Conservation (phyloP, 306 rosid genomes). For the Quercus engelmannii region DNA sequence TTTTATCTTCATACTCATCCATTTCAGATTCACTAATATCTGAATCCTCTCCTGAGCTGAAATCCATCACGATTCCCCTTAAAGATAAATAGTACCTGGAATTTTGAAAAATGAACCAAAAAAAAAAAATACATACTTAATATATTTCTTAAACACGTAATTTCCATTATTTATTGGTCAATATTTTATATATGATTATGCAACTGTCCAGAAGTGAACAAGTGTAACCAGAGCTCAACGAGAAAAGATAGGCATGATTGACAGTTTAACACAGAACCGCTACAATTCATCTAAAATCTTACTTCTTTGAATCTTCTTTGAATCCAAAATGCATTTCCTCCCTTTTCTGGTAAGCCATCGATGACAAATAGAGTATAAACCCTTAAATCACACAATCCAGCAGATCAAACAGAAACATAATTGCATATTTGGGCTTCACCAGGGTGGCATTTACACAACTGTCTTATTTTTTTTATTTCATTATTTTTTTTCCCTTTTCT, state of each 20-base stretch:
- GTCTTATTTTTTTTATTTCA: neutral
- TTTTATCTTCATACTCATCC: constrained; percentile 49
- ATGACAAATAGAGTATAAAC: neutral
- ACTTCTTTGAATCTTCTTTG: neutral
- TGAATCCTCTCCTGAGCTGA: constrained; percentile 45
- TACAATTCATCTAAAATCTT: neutral
- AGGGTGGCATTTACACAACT: neutral
- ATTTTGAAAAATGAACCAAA: neutral
- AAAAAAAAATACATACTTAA: neutral
- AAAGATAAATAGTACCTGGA: constrained; percentile 34
- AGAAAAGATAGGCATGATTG: neutral
- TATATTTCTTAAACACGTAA: neutral
- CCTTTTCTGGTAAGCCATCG: neutral
- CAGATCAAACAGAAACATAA: neutral
- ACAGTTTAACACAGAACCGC: neutral
- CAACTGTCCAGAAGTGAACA: neutral
- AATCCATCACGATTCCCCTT: constrained; percentile 39
- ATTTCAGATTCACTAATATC: constrained; percentile 57
- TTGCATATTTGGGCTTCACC: neutral
- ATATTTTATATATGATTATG: neutral
- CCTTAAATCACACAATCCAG: neutral
- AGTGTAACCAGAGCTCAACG: neutral
- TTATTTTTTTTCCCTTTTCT: neutral
- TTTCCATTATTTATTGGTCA: neutral
- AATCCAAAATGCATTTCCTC: neutral